Evolutionary conservation across 2,329 filamentous ascomycete genomes (phyloP).

Genomic region (Cordyceps farinosa): DNA sequence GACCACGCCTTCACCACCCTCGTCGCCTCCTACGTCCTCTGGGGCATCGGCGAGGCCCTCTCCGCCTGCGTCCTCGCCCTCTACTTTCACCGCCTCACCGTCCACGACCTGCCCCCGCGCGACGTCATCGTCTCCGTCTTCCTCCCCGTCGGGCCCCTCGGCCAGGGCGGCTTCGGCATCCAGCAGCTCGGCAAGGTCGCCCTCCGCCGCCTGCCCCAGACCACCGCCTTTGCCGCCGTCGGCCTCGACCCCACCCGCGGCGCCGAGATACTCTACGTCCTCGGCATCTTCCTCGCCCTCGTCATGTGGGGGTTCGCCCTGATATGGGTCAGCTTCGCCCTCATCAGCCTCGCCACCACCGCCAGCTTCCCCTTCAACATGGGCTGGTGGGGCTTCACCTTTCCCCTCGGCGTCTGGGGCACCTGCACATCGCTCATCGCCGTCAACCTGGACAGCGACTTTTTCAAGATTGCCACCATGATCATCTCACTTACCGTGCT

Average conservation of each 20-base stretch:
- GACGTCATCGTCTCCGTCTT: constrained; percentile 68
- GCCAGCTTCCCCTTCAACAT: constrained; percentile 43
- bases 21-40: constrained; percentile 63
- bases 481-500: constrained; percentile 41
- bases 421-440: constrained; percentile 40
- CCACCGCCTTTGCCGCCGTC: constrained; percentile 43
- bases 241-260: constrained; percentile 28
- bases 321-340: constrained; percentile 42
- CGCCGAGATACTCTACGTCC: constrained; percentile 50
- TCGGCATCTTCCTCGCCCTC: constrained; percentile 47
- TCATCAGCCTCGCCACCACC: constrained; percentile 39
- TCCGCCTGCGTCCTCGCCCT: constrained; percentile 61
- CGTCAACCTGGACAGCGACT: constrained; percentile 38
- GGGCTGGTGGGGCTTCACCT: constrained; percentile 48
- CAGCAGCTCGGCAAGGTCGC: constrained; percentile 50
- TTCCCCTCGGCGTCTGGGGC: constrained; percentile 44
- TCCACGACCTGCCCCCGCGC: constrained; percentile 62
- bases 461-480: constrained; percentile 41
- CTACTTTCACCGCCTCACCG: constrained; percentile 65
- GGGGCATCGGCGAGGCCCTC: constrained; percentile 59
- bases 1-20: constrained; percentile 58
- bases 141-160: constrained; percentile 63
- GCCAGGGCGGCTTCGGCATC: constrained; percentile 60
- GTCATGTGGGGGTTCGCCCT: constrained; percentile 45
- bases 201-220: constrained; percentile 37